These are phyloP conservation scores for Jamesozyma jinghongensis DNA, from an alignment of 805 yeast species.

Conservation along the genomic window DNA sequence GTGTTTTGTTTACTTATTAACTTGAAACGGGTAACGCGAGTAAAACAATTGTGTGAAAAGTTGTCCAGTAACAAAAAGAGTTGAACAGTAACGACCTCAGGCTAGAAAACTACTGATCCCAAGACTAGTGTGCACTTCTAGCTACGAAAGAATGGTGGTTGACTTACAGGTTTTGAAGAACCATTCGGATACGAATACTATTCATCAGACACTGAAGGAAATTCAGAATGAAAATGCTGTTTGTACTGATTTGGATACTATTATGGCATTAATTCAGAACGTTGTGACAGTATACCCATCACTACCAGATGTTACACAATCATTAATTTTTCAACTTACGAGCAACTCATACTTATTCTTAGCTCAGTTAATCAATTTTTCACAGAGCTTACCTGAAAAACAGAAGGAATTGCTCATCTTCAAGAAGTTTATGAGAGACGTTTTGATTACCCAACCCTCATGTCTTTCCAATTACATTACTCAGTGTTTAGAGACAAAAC, in stretches of 20 bases:
- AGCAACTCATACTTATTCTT: conserved; percentile 12
- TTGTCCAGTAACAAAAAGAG: no score
- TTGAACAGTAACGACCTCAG: no score
- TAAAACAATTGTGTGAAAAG: no score
- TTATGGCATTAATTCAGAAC: conserved; percentile 10
- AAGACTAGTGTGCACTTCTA: no score
- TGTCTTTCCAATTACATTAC: conserved; percentile 13
- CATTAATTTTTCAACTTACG: conserved; percentile 5
- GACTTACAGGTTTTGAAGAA: conserved; percentile 1
- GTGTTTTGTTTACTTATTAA: not conserved
- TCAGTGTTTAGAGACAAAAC: not conserved
- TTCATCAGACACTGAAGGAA: conserved; percentile 1
- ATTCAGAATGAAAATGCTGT: not conserved
- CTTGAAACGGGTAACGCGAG: not conserved
- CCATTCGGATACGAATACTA: conserved; percentile 4
- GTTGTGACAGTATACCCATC: conserved; percentile 23
- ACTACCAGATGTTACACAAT: conserved; percentile 5
- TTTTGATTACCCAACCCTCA: conserved; percentile 4
- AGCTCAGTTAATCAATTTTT: conserved; percentile 16
- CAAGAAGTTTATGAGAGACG: conserved; percentile 11
- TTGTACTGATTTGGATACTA: conserved; percentile 5
- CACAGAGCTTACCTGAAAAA: conserved; percentile 4
- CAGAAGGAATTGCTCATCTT: conserved; percentile 7
- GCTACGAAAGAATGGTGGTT: not conserved
- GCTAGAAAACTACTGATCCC: no score